Percentiles rank a stretch among this genome's conserved stretches.
phyloP scores from a whole-genome alignment of 805 yeast species.

The Metschnikowia noctiluminum region DNA sequence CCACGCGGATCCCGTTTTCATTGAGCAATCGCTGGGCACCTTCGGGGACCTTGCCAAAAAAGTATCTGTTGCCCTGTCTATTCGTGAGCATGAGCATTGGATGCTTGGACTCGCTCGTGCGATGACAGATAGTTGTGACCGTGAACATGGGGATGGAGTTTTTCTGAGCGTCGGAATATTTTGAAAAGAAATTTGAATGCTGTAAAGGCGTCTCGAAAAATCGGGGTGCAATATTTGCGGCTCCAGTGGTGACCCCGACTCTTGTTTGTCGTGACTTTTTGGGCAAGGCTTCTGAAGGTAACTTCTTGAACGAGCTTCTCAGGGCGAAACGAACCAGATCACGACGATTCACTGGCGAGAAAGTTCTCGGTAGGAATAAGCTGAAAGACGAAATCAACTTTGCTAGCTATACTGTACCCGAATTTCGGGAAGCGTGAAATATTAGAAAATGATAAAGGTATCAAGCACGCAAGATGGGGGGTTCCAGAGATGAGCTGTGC shows the following conservation, averaged over 20 bases:
- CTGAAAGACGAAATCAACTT: conserved; percentile 9
- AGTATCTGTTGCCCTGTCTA: conserved; percentile 49
- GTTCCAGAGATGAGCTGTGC: no score
- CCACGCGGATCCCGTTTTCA: conserved; percentile 55
- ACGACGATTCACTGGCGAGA: conserved; percentile 4
- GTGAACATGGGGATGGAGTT: conserved; percentile 39
- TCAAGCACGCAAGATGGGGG: no score
- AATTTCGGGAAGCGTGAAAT: no score
- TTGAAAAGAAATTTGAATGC: conserved; percentile 7
- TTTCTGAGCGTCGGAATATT: conserved; percentile 5
- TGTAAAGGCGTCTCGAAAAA: conserved; percentile 10
- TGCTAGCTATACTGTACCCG: not conserved
- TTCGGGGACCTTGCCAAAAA: conserved; percentile 80
- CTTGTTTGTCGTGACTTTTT: not conserved
- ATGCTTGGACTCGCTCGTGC: conserved; percentile 50
- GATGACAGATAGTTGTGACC: conserved; percentile 51
- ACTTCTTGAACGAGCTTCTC: conserved; percentile 1
- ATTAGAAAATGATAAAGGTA: no score
- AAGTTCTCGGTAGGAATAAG: conserved; percentile 5
- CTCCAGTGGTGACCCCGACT: conserved; percentile 6
- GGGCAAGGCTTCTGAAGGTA: not conserved
- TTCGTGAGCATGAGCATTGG: conserved; percentile 54
- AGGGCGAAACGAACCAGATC: conserved; percentile 9
- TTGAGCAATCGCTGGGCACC: conserved; percentile 78
- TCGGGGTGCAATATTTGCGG: conserved; percentile 10